phyloP scores from a whole-genome alignment of 2,329 filamentous ascomycete genomes.

The Botrytis squamosa region DNA sequence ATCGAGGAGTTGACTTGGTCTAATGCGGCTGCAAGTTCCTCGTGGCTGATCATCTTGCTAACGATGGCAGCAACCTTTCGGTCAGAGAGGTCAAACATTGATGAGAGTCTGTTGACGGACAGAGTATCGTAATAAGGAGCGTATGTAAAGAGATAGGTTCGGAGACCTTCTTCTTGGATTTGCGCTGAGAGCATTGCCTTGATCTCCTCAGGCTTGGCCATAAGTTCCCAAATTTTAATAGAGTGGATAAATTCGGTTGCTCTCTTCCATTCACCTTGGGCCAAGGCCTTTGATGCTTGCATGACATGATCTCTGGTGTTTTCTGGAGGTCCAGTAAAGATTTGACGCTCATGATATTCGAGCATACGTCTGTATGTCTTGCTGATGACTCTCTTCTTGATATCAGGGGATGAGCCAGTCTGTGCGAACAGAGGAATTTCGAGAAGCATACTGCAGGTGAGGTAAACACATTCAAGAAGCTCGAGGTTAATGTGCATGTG shows the following conservation, averaged over 20 bases:
- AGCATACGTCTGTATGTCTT: constrained; percentile 99
- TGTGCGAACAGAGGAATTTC: constrained; percentile 97
- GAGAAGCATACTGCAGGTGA: constrained; percentile 98
- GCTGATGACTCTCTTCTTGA: constrained; percentile 97
- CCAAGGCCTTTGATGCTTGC: constrained; percentile 96
- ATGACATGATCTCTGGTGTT: constrained; percentile 99
- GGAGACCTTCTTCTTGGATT: constrained; percentile 96
- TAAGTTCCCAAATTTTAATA: constrained; percentile 99
- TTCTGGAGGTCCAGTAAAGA: constrained; percentile 97
- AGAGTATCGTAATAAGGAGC: constrained; percentile 99
- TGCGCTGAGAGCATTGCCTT: constrained; percentile 97
- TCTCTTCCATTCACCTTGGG: constrained; percentile 98
- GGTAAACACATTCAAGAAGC: constrained; percentile 94
- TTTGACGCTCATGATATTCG: constrained; percentile 98
- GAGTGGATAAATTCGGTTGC: constrained; percentile 88
- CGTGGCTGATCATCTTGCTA: constrained; percentile 99
- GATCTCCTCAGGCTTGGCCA: constrained; percentile 89
- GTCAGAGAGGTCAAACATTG: constrained; percentile 92
- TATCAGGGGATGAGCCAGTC: constrained; percentile 91
- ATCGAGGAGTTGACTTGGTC: constrained; percentile 97
- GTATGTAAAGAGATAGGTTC: constrained; percentile 99
- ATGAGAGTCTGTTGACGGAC: constrained; percentile 76
- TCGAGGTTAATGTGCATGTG: constrained; percentile 99
- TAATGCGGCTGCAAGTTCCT: constrained; percentile 91
- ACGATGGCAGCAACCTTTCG: constrained; percentile 93